Evolutionary conservation across 805 yeast species (phyloP).

Genomic region (Lipomyces sp.): DNA sequence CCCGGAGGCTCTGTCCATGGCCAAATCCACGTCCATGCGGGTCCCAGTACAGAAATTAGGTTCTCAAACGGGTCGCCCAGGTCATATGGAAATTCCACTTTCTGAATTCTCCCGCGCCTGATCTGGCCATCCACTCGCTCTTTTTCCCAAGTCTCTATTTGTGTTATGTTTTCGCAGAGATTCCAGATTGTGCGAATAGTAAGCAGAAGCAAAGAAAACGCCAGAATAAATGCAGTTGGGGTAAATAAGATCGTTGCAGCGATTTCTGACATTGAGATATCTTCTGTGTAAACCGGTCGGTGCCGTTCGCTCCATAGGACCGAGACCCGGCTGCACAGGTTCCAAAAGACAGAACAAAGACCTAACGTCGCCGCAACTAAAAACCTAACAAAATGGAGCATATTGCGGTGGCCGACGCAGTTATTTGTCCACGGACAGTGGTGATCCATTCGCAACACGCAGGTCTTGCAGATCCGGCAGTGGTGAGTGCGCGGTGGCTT

Average conservation of each 20-base stretch:
- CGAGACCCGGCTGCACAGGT: constrained; percentile 43
- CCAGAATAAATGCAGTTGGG: constrained; percentile 58
- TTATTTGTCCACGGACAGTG: constrained; percentile 93
- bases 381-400: constrained; percentile 78
- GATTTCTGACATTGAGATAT: constrained; percentile 57
- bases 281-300: constrained; percentile 38
- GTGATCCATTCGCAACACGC: constrained; percentile 90
- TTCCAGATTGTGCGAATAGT: constrained; percentile 59
- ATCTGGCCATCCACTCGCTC: constrained; percentile 74
- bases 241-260: constrained; percentile 52
- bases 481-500: constrained; percentile 88
- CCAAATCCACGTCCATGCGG: constrained; percentile 59
- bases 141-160: constrained; percentile 88
- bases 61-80: constrained; percentile 62
- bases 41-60: constrained; percentile 54
- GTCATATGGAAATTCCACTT: constrained; percentile 75
- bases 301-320: constrained; percentile 43
- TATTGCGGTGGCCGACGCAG: constrained; percentile 77
- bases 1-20: constrained; percentile 68
- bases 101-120: constrained; percentile 35
- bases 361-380: constrained; percentile 54
- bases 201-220: constrained; percentile 57
- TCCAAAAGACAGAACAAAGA: constrained; percentile 41
- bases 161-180: constrained; percentile 67
- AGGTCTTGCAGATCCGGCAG: constrained; percentile 61